phyloP scores from a whole-genome alignment of 2,329 filamentous ascomycete species.

The Diaporthe citri region DNA sequence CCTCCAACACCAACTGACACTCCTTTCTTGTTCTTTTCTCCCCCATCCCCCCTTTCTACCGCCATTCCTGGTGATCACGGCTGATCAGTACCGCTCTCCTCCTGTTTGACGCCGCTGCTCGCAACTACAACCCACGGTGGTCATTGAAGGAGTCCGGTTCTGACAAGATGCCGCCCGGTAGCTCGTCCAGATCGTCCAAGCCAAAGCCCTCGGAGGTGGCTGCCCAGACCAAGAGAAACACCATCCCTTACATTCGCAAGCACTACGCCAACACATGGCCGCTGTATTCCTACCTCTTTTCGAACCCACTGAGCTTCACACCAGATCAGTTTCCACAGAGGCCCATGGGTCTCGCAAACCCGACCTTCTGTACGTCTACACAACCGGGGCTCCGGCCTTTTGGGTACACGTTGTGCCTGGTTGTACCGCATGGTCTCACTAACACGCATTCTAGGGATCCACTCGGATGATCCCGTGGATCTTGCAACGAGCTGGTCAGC shows the following conservation, averaged over 20 bases:
- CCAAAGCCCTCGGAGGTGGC: conserved; percentile 78
- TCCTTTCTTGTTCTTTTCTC: neutral
- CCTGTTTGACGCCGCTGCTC: neutral
- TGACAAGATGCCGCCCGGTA: conserved; percentile 60
- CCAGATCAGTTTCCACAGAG: conserved; percentile 55
- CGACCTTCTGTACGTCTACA: conserved; percentile 57
- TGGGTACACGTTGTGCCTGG: conserved; percentile 30
- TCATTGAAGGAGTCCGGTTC: neutral
- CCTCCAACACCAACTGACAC: conserved; percentile 2
- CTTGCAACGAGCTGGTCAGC: conserved; percentile 69
- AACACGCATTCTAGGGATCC: conserved; percentile 55
- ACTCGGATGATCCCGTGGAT: conserved; percentile 70
- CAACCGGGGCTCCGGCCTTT: neutral
- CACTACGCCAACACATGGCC: conserved; percentile 68
- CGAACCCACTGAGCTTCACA: conserved; percentile 57
- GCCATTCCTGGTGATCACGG: neutral
- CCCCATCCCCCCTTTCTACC: neutral
- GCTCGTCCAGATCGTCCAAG: conserved; percentile 58
- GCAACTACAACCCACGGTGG: neutral
- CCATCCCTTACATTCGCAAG: conserved; percentile 74
- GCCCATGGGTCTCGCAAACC: conserved; percentile 56
- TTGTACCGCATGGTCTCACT: conserved; percentile 41
- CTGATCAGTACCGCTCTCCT: neutral
- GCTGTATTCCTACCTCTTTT: conserved; percentile 70
- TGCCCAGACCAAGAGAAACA: conserved; percentile 77